Evolutionary conservation across 768 basidiomycete species (phyloP), one percentile per base, ranked within the genome.

Genomic region (Suillus subaureus): DNA sequence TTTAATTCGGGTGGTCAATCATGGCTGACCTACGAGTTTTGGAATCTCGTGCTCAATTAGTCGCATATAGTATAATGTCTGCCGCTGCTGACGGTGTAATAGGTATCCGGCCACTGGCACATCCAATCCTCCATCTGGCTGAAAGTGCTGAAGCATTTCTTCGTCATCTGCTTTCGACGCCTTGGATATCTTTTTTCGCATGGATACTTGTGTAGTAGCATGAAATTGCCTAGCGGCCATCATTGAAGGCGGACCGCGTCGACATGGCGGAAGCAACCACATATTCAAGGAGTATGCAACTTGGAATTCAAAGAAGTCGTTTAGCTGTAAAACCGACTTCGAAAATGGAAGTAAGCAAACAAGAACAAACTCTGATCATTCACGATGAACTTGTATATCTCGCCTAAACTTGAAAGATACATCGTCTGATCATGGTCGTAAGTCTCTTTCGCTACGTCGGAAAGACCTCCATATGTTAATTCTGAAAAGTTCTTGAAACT

Each of bases 11-110:
- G 6, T 33, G 31, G 39, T 28, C 16, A 60, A 31, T 62, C 58
- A 42, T n/a, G 5, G 75, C 82, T 73, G 65, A 95, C 96, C 90
- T 70, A 93, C 88, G 61, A 97, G 86, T 74, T 91, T 88, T 26
- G 92, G 91, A 85, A 94, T 87, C 78, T 97, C 94, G 69, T 92
- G 88, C 74, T 95, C 94, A 65, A 96, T 93, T 67, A 96, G 83
- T 61, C 94, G 85, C 73, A 96, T 79, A 74, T 94, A 92, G 69
- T 92, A 85, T 51, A 95, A 77, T 54, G 86, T 80, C 72, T 92
- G 84, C 39, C 93, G 84, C 69, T 95, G 88, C 72, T 93, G 86
- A 64, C 87, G 84, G 58, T 96, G 77, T 70, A 89, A 84, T 47
- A 90, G 72, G 79, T 96, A 94, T 21, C 89, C 93, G 28, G 82